phyloP scores from a whole-genome alignment of 768 basidiomycete species.

The Suillus brevipes region DNA sequence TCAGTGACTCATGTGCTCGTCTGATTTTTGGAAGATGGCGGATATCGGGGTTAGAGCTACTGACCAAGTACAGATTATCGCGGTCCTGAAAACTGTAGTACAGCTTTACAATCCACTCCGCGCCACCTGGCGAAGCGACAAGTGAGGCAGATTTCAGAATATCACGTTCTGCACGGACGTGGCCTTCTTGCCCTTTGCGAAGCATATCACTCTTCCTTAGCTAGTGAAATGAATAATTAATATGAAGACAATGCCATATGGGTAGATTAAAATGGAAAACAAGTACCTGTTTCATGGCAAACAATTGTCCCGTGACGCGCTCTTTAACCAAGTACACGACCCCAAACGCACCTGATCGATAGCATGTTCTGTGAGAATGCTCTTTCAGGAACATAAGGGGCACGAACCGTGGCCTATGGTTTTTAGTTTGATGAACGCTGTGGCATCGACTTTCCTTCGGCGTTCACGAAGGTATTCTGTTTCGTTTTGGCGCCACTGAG shows the following conservation, averaged over 20 bases:
- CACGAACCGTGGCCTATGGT: slow-evolving; percentile 88
- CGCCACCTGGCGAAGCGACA: slow-evolving; percentile 68
- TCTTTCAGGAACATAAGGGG: slow-evolving; percentile 27
- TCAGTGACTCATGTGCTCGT: slow-evolving; percentile 36
- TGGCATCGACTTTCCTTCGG: slow-evolving; percentile 78
- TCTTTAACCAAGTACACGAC: slow-evolving; percentile 93
- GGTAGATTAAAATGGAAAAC: slow-evolving; percentile 27
- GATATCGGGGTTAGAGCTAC: slow-evolving; percentile 39
- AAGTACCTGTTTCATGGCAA: slow-evolving; percentile 93
- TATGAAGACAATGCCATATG: slow-evolving; percentile 15
- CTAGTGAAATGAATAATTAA: slow-evolving; percentile 41
- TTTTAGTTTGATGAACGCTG: slow-evolving; percentile 86
- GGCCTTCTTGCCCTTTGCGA: slow-evolving; percentile 95
- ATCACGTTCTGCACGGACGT: slow-evolving; percentile 94
- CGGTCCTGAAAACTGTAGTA: slow-evolving; percentile 95
- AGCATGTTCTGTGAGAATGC: slow-evolving; percentile 26
- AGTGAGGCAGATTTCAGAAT: slow-evolving; percentile 88
- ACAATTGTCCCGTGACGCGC: slow-evolving; percentile 73
- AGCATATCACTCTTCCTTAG: slow-evolving; percentile 90
- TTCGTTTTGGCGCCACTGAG: slow-evolving; percentile 84
- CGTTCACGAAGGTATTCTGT: slow-evolving; percentile 86
- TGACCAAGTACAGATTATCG: slow-evolving; percentile 91
- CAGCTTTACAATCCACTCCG: slow-evolving; percentile 93
- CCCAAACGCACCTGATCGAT: slow-evolving; percentile 81
- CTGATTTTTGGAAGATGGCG: slow-evolving; percentile 18